Conservation (phyloP, 1,284 basidiomycete species). For the Naganishia sp. region DNA sequence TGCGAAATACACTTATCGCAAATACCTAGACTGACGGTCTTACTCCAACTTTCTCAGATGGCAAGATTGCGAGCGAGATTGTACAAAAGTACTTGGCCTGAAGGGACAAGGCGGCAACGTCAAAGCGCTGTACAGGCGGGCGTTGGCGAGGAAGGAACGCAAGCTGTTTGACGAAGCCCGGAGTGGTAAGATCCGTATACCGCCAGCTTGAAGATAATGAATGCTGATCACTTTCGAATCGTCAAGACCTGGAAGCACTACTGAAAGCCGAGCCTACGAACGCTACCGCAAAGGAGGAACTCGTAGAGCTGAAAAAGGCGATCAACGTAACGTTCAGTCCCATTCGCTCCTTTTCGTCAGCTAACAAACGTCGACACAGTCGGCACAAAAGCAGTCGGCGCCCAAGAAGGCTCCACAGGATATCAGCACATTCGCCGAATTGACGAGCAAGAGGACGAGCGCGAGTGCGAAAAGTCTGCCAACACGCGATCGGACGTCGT, state of each 20-base stretch:
- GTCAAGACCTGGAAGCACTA: slow-evolving; percentile 41
- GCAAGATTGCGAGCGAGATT: slow-evolving; percentile 50
- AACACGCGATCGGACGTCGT: slow-evolving; percentile 3
- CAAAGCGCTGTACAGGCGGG: slow-evolving; percentile 51
- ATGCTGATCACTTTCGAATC: too few species aligned
- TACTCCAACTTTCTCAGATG: slow-evolving; percentile 37
- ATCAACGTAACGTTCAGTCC: slow-evolving; percentile 3
- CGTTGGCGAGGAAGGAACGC: slow-evolving; percentile 45
- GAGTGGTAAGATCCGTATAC: slow-evolving; percentile 35
- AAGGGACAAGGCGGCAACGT: slow-evolving; percentile 37
- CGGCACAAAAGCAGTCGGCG: not conserved
- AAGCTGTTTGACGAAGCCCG: slow-evolving; percentile 39
- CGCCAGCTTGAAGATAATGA: too few species aligned
- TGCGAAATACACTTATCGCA: not conserved
- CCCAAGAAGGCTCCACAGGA: slow-evolving; percentile 11
- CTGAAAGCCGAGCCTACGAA: slow-evolving; percentile 42
- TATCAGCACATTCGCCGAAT: slow-evolving; percentile 39
- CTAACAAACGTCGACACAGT: not conserved
- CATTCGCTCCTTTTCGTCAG: not conserved
- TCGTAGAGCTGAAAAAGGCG: slow-evolving; percentile 39
- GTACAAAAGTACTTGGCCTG: slow-evolving; percentile 41
- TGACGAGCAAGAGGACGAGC: not conserved
- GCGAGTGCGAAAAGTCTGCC: not conserved
- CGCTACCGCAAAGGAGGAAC: slow-evolving; percentile 40
- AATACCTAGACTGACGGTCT: not conserved